Evolutionary conservation across 768 basidiomycete species (phyloP), one percentile per base, ranked within the genome.

Genomic region (Trametes cinnabarina): DNA sequence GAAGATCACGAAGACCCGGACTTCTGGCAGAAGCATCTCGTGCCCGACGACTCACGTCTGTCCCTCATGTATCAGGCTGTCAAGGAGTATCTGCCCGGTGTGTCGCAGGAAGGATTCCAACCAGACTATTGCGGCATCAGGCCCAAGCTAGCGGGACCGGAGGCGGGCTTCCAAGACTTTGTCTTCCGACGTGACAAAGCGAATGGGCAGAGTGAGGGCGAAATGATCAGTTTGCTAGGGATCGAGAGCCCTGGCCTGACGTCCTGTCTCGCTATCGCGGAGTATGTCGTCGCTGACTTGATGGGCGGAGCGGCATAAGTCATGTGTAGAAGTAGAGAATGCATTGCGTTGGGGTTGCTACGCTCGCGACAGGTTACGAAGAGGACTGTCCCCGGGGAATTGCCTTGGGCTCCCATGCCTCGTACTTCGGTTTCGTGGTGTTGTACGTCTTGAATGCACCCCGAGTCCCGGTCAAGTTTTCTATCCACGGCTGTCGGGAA

Each of bases 231-330:
- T 68, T 73, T 97, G 59, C 69, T 94, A 68, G 94, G 94, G 0
- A 94, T 98, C 60, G 94, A 97, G 69, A 92, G 88, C 61, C 96
- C 96, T 0, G 96, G 96, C 0, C 73, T 98, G 68, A 98, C 96
- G 4, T 82, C 89, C 10, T 83, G 83, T 65, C 80, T 98, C 63
- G 94, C 91, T 3, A 88, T 96, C 34, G 96, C 90, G 2, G 91
- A 96, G 73, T 73, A 80, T 67, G 86, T 97, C 0, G 87, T 87
- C 8, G 82, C 86, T 49, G 80, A 85, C 63, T 68, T 88, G 60
- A 68, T 85, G 56, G 48, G 66, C 62, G 39, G 61, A 23, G 46
- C 35, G 14, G 56, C 37, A 41, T 57, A 51, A 4, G 25, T 32
- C 14, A 19, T 50, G 20, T 19, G 20, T 20, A 58, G 19, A 9